Conservation (phyloP, 768 basidiomycete genomes). For the Mrakia blollopis region DNA sequence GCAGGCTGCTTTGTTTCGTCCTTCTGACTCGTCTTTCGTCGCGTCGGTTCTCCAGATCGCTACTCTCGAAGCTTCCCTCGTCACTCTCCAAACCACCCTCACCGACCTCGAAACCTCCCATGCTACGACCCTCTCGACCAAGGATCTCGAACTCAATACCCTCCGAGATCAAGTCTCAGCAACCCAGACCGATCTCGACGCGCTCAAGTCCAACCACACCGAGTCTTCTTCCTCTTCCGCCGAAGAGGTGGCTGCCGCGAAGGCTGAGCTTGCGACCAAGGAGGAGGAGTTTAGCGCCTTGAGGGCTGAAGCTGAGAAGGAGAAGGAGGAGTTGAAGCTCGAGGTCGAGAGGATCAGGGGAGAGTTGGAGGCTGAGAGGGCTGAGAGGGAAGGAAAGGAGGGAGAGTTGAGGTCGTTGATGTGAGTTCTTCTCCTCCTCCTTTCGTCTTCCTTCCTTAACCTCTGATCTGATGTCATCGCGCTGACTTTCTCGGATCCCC, state of each 20-base stretch:
- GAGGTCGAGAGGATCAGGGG: conserved; percentile 2
- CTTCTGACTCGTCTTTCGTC: background rate
- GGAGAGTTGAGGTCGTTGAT: background rate
- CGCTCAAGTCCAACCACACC: background rate
- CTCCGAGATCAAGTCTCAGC: conserved; percentile 2
- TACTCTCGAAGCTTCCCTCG: conserved; percentile 10
- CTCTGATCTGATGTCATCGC: too few species aligned
- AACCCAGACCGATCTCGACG: conserved; percentile 4
- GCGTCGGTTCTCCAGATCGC: conserved; percentile 11
- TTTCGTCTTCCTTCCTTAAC: too few species aligned
- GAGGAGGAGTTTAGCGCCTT: conserved; percentile 9
- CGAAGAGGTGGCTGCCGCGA: conserved; percentile 2
- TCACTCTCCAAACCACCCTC: conserved; percentile 10
- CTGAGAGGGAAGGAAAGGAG: conserved; percentile 9
- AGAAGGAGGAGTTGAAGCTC: conserved; percentile 3
- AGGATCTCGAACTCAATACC: background rate
- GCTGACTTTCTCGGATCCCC: background rate
- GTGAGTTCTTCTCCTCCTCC: background rate
- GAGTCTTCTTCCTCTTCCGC: background rate
- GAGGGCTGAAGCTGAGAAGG: background rate
- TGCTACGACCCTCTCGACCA: background rate
- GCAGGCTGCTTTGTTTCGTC: background rate
- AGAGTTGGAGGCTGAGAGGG: conserved; percentile 20
- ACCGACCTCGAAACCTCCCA: background rate
- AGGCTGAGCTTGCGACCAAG: conserved; percentile 8